Base-by-base conservation (phyloP, 2,329 filamentous ascomycete genomes). In the Diaporthe destruens region DNA sequence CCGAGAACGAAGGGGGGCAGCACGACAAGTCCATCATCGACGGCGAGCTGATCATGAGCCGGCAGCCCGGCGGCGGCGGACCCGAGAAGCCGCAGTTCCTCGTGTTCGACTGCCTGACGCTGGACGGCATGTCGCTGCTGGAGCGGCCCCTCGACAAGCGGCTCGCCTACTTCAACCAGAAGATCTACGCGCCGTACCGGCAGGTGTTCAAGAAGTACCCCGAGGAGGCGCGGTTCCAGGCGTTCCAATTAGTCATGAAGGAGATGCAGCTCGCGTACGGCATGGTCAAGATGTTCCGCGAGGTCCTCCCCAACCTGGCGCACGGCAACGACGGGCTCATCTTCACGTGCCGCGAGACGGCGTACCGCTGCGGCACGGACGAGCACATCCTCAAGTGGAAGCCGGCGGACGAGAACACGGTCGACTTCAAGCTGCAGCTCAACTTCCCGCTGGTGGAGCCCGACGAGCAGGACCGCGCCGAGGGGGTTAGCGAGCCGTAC, bases 351-450 rank as follows among this genome's bases (percentile, higher is more conserved):
- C 91, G 94, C 75, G 92, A 91, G 77, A 94, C 94, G 23, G 88
- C 92, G 12, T 99, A 99, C 85, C 92, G 92, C 77, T 92, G 93
- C 76, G 96, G 96, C 76, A 99, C 96, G 16, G 96, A 99, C 82
- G 90, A 90, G 65, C 92, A 98, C 81, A 99, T 98, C 75, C 86
- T 99, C 51, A 99, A 99, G 82, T 99, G 96, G 96, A 99, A 99
- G 83, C 95, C 96, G 0, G 94, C 94, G 5, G 88, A 94, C 76
- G 96, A 99, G 81, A 99, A 99, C 84, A 97, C 95, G 0, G 91
- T 99, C 77, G 96, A 99, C 81, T 98, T 98, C 81, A 89, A 93
- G 54, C 87, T 98, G 77, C 89, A 89, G 67, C 87, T 99, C 55
- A 86, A 88, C 16, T 98, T 98, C 78, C 93, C 93, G 0, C 79